Evolutionary conservation across 1,139 yeast species (phyloP), one percentile per base, ranked within the genome.

Genomic region (Saccharomyces hybrid): DNA sequence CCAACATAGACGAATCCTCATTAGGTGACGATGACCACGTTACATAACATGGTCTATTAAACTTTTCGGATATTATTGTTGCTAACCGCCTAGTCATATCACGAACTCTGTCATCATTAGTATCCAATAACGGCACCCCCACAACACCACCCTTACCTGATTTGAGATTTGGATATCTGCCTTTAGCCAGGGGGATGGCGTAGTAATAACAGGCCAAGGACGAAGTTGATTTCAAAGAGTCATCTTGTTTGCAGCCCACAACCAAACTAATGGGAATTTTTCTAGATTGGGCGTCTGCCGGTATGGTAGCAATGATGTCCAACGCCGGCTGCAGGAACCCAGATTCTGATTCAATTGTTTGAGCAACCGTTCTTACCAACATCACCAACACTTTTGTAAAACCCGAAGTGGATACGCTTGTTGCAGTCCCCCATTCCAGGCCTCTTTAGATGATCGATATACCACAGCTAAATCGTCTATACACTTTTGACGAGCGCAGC

Each of bases 71-170:
- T 5, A 62, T 51, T 41, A 65, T 54, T n/a, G 60, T 57, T 13
- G 69, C 64, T 9, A 66, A 32, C 54, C 65, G 65, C 49, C 66
- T 59, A 4, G 69, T 60, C 5, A 65, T 48, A 49, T 67, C 70
- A 52, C 66, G 59, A 14, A 63, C 54, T 55, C 61, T 54, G 52
- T 67, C 70, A 54, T 60, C 57, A 30, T 50, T 56, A 13, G 66
- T 59, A 52, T 64, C 69, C 14, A 64, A 44, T 52, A 68, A 50
- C n/a, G 62, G 57, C 5, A 63, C 55, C 4, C 66, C 64, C 9
- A 63, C 57, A 2, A 64, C 64, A 9, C 61, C 60, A 28, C 52
- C 53, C 2, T 50, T 32, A n/a, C 13, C 50, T n/a, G 16, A 20
- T 20, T 31, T 42, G n/a, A 14, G 16, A 8, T 14, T 30, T 31